Percentiles rank a stretch among this genome's conserved stretches.
These are phyloP conservation scores for Nicotiana noctiflora DNA, from an alignment of 257 asterid genomes.

Conservation along the genomic window DNA sequence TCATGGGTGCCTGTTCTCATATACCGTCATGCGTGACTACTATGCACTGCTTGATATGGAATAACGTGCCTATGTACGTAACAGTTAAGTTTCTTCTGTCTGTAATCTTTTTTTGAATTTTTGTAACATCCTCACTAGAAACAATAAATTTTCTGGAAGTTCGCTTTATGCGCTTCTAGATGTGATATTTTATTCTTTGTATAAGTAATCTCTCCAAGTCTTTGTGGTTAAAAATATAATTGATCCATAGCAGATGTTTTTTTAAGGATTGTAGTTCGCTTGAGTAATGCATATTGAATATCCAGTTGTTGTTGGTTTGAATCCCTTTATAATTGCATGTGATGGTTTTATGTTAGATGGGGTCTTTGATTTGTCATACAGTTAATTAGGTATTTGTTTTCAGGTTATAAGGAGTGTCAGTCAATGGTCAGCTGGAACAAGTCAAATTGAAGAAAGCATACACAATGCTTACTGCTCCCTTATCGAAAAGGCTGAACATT, in stretches of 20 bases:
- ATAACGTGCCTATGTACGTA: not conserved
- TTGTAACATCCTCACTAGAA: not conserved
- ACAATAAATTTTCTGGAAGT: not conserved
- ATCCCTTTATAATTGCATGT: not conserved
- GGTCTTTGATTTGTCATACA: not conserved
- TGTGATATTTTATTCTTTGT: constrained; percentile 2
- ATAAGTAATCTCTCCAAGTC: not conserved
- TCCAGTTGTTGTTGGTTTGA: not conserved
- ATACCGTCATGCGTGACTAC: not conserved
- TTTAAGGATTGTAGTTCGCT: not conserved
- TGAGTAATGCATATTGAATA: not conserved
- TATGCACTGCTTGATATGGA: not conserved
- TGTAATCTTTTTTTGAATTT: not conserved
- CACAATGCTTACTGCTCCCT: constrained; percentile 89
- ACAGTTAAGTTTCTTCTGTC: not conserved
- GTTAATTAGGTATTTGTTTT: constrained; percentile 13
- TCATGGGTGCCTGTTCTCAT: not conserved
- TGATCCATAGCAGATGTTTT: not conserved
- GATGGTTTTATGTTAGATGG: not conserved
- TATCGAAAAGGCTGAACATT: constrained; percentile 87
- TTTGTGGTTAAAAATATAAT: not conserved
- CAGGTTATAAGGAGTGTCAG: constrained; percentile 93
- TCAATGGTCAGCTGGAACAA: constrained; percentile 99
- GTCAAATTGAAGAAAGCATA: constrained; percentile 90
- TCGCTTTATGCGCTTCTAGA: not conserved